These are phyloP conservation scores for Ogataea methanolica DNA, from an alignment of 805 yeast species.

Conservation along the genomic window DNA sequence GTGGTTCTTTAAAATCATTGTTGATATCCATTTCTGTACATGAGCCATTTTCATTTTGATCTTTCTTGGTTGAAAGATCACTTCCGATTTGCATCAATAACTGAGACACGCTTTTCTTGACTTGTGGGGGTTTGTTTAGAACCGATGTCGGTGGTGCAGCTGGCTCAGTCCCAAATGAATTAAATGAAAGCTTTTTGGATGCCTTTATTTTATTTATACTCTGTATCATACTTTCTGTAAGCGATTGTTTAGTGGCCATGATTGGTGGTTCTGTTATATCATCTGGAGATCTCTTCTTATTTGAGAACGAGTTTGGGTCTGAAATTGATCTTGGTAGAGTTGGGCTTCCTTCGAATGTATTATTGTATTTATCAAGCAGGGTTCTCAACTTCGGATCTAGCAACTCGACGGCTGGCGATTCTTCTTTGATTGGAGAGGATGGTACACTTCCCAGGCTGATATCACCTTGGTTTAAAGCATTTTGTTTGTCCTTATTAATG, in stretches of 20 bases:
- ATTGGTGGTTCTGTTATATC: slow-evolving; percentile 15
- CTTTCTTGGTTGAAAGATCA: slow-evolving; percentile 3
- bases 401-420: slow-evolving; percentile 13
- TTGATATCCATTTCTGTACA: too few relatives aligned
- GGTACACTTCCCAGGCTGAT: slow-evolving; percentile 24
- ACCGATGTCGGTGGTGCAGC: slow-evolving; percentile 2
- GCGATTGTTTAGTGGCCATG: slow-evolving; percentile 22
- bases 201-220: slow-evolving; percentile 36
- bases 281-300: slow-evolving; percentile 12
- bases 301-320: slow-evolving; percentile 33
- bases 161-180: neutral
- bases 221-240: slow-evolving; percentile 30
- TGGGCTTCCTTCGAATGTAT: slow-evolving; percentile 28
- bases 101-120: slow-evolving; percentile 21
- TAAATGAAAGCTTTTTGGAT: slow-evolving; percentile 18
- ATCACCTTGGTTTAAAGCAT: slow-evolving; percentile 10
- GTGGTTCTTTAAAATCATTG: too few relatives aligned
- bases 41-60: neutral
- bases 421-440: slow-evolving; percentile 40
- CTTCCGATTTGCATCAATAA: slow-evolving; percentile 23
- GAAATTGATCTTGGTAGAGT: slow-evolving; percentile 22
- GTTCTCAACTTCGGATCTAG: slow-evolving; percentile 26
- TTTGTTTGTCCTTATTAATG: slow-evolving; percentile 10
- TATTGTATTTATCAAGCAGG: slow-evolving; percentile 39
- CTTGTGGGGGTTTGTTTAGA: neutral